Evolutionary conservation across 225 moss, liverwort and hornwort genomes (phyloP).

Genomic region (Polytrichum formosum): DNA sequence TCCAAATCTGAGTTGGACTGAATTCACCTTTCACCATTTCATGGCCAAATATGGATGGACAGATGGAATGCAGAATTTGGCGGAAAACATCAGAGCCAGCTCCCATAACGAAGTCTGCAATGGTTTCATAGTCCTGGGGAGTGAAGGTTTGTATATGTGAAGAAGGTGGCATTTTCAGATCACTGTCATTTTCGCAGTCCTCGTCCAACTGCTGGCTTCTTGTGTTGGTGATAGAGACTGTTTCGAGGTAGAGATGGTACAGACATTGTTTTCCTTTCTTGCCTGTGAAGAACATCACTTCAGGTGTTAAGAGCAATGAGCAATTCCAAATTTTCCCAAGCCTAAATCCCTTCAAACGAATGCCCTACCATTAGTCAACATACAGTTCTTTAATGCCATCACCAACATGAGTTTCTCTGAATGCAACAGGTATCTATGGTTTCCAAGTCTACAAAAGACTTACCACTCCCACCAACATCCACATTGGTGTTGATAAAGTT

Average conservation of each 20-base stretch:
- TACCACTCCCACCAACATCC: constrained; percentile 74
- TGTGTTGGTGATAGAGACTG: constrained; percentile 81
- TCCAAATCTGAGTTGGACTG: constrained; percentile 5
- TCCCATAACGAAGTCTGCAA: constrained; percentile 69
- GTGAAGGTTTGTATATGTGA: constrained; percentile 55
- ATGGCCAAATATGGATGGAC: constrained; percentile 97
- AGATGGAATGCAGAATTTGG: constrained; percentile 85
- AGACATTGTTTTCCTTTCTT: constrained; percentile 88
- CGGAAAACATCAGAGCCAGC: constrained; percentile 77
- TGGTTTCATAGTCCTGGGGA: constrained; percentile 65
- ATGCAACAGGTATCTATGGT: background rate
- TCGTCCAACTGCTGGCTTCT: constrained; percentile 56
- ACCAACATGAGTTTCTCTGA: too few relatives aligned
- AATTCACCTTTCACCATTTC: constrained; percentile 92
- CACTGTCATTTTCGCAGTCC: constrained; percentile 46
- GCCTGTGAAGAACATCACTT: constrained; percentile 35
- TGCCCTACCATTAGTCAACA: too few relatives aligned
- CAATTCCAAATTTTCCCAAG: background rate
- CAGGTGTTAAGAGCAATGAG: constrained; percentile 5
- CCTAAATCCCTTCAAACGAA: background rate
- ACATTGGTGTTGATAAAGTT: constrained; percentile 80
- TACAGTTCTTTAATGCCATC: too few relatives aligned
- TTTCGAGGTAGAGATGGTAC: constrained; percentile 83
- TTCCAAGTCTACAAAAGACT: constrained; percentile 10
- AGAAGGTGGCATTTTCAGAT: constrained; percentile 30